Percentiles rank a stretch among this genome's conserved stretches.
phyloP scores from a whole-genome alignment of 2,329 filamentous ascomycete species.

The Emergomyces pasteurianus region DNA sequence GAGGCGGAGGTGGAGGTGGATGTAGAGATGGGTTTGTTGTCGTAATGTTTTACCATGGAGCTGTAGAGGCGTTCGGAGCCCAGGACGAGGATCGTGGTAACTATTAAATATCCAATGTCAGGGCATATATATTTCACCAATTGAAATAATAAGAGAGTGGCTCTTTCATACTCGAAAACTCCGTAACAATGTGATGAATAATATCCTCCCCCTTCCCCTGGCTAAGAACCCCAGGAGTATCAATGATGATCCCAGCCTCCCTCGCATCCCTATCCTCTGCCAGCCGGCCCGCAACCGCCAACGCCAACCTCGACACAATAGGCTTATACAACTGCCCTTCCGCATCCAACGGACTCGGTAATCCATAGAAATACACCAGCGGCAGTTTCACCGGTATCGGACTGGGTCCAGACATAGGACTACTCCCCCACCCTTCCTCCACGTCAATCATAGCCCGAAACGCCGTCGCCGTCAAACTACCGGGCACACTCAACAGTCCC shows the following conservation, averaged over 20 bases:
- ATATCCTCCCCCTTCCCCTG: conserved; percentile 58
- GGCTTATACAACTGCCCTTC: conserved; percentile 61
- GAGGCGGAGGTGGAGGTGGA: conserved; percentile 33
- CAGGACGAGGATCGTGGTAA: conserved; percentile 71
- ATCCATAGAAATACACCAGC: conserved; percentile 78
- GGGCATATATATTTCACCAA: conserved; percentile 3
- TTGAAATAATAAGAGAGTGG: background rate
- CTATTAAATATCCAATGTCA: conserved; percentile 23
- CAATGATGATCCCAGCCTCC: conserved; percentile 69
- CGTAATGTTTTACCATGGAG: conserved; percentile 61
- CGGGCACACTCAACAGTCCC: conserved; percentile 64
- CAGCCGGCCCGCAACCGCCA: conserved; percentile 65
- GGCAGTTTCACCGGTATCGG: conserved; percentile 83
- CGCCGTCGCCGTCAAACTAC: conserved; percentile 73
- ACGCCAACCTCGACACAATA: conserved; percentile 62
- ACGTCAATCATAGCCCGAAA: conserved; percentile 81
- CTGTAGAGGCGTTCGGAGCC: conserved; percentile 66
- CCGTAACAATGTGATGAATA: conserved; percentile 65
- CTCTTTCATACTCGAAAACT: conserved; percentile 44
- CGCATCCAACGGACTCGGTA: conserved; percentile 55
- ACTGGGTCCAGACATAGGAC: conserved; percentile 81
- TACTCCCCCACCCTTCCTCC: conserved; percentile 78
- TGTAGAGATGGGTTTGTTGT: conserved; percentile 36
- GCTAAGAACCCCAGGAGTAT: conserved; percentile 61
- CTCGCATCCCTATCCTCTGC: conserved; percentile 62